Evolutionary conservation across 768 basidiomycete genomes (phyloP).

Genomic region (Lactarius vividus): DNA sequence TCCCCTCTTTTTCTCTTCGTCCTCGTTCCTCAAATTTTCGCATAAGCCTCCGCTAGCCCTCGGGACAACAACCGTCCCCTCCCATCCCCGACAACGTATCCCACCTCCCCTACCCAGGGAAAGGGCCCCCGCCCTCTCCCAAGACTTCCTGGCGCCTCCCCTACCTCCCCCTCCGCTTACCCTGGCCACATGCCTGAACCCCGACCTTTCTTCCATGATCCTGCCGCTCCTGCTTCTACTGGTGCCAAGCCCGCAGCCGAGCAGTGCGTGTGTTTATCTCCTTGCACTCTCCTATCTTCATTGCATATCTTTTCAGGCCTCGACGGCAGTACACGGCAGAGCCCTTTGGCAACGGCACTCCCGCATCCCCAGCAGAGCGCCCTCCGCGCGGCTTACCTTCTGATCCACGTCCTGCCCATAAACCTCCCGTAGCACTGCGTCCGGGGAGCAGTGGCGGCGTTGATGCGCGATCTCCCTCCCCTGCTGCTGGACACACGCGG

Average conservation of each 20-base stretch:
- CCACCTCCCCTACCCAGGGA: conserved; percentile 24
- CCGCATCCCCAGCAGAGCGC: conserved; percentile 9
- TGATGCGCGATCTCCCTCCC: conserved; percentile 17
- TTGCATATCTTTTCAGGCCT: conserved; percentile 1
- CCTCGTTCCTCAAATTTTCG: not conserved
- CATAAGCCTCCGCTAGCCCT: conserved; percentile 21
- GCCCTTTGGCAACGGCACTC: conserved; percentile 7
- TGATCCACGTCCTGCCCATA: conserved; percentile 20
- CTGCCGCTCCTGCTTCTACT: not conserved
- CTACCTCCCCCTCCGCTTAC: conserved; percentile 17
- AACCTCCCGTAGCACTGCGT: conserved; percentile 7
- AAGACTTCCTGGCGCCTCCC: conserved; percentile 21
- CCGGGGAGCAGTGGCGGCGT: conserved; percentile 12
- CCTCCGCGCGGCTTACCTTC: conserved; percentile 23
- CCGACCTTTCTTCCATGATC: conserved; percentile 17
- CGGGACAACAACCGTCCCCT: conserved; percentile 22
- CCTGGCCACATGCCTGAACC: conserved; percentile 27
- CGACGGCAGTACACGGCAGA: conserved; percentile 18
- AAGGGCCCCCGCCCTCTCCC: conserved; percentile 28
- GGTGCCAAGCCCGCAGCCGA: conserved; percentile 14
- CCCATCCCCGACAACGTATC: conserved; percentile 20
- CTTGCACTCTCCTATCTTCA: not conserved
- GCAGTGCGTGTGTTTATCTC: conserved; percentile 15
- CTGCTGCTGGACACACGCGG: conserved; percentile 20
- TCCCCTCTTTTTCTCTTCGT: not conserved